phyloP scores from a whole-genome alignment of 176 grass and related monocot genomes.

The Ensete ventricosum region DNA sequence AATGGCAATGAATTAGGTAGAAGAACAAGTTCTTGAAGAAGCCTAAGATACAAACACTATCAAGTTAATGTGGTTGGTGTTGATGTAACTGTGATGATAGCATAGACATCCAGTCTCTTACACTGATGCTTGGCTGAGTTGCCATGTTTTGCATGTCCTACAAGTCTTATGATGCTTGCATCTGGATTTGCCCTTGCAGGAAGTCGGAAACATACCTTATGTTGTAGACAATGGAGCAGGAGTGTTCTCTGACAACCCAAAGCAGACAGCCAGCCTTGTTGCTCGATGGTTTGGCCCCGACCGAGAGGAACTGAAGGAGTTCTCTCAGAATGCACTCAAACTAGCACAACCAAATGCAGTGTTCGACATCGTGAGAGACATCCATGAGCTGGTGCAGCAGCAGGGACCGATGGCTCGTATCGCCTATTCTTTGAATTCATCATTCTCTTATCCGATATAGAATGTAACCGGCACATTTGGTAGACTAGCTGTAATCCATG shows the following conservation, averaged over 20 bases:
- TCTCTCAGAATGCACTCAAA: conserved; percentile 49
- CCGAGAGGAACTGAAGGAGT: conserved; percentile 27
- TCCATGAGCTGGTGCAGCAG: conserved; percentile 51
- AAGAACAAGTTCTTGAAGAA: too few relatives aligned
- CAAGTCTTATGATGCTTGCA: background rate
- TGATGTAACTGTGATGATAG: too few relatives aligned
- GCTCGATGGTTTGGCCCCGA: conserved; percentile 47
- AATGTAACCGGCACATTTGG: background rate
- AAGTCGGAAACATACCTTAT: conserved; percentile 76
- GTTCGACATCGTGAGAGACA: conserved; percentile 71
- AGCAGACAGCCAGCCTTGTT: conserved; percentile 46
- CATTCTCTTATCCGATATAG: conserved; percentile 38
- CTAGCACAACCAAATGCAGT: conserved; percentile 70
- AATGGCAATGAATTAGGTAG: too few relatives aligned
- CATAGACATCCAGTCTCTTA: too few relatives aligned
- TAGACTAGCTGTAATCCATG: background rate
- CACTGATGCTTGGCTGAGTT: background rate
- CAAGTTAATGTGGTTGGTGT: too few relatives aligned
- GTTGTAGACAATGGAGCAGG: conserved; percentile 75
- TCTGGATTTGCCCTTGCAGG: conserved; percentile 25
- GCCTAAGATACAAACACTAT: too few relatives aligned
- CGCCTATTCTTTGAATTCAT: conserved; percentile 39
- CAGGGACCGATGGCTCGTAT: conserved; percentile 23
- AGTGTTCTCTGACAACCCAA: conserved; percentile 51
- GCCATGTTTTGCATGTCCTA: background rate